A percentile compares a stretch with the other conserved stretches of the same genome.
phyloP scores from a whole-genome alignment of 768 basidiomycete genomes.

The Leccinum sublutescens region DNA sequence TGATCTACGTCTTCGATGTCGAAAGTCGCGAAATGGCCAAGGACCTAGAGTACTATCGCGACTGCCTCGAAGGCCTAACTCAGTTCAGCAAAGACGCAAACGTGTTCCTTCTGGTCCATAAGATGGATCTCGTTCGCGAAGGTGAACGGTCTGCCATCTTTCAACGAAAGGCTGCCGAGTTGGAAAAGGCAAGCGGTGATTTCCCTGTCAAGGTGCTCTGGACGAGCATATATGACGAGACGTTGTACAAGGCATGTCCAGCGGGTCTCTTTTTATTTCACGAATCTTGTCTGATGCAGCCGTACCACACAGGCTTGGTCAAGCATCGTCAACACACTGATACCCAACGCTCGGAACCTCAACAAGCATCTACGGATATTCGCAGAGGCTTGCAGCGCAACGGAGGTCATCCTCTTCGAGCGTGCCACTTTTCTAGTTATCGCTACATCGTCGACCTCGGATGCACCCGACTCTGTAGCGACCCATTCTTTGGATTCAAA shows the following conservation, averaged over 20 bases:
- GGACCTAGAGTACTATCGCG: slow-evolving; percentile 89
- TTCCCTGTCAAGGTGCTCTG: slow-evolving; percentile 72
- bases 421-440: slow-evolving; percentile 98
- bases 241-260: slow-evolving; percentile 77
- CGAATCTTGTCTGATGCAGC: slow-evolving; percentile 10
- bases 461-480: slow-evolving; percentile 33
- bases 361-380: slow-evolving; percentile 85
- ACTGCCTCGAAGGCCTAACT: slow-evolving; percentile 81
- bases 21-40: slow-evolving; percentile 80
- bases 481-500: slow-evolving; percentile 57
- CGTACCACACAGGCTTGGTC: slow-evolving; percentile 82
- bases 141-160: slow-evolving; percentile 54
- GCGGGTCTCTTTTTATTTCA: background rate
- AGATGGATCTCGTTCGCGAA: slow-evolving; percentile 91
- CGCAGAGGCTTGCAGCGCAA: slow-evolving; percentile 82
- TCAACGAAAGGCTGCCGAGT: slow-evolving; percentile 69
- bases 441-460: slow-evolving; percentile 65
- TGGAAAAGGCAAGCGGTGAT: slow-evolving; percentile 66
- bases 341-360: slow-evolving; percentile 91
- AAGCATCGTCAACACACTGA: slow-evolving; percentile 92
- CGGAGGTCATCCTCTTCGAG: slow-evolving; percentile 95
- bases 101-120: slow-evolving; percentile 91
- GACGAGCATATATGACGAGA: slow-evolving; percentile 97
- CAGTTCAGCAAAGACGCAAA: slow-evolving; percentile 79
- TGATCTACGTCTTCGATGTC: slow-evolving; percentile 98